A percentile compares a stretch with the other conserved stretches of the same genome.
These are phyloP conservation scores for Chionographis japonica DNA, from an alignment of 106 monocot genomes.

Conservation along the genomic window DNA sequence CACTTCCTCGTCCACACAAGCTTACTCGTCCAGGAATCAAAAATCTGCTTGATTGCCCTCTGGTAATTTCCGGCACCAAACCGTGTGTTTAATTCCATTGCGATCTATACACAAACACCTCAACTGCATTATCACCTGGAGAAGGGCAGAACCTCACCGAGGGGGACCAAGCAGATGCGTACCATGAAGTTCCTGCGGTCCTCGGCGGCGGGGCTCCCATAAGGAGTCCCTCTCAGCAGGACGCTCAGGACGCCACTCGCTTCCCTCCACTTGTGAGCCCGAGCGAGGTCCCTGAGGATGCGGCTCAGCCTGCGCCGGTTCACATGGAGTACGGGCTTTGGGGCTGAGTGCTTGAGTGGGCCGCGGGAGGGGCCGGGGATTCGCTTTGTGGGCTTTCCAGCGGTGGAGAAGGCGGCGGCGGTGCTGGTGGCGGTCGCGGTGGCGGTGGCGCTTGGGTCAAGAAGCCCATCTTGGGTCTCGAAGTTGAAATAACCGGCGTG, in stretches of 20 bases:
- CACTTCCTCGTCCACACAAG: constrained; percentile 11
- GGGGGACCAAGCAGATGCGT: background rate
- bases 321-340: background rate
- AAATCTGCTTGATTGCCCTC: constrained; percentile 33
- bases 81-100: constrained; percentile 51
- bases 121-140: background rate
- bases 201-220: background rate
- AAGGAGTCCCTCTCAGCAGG: constrained; percentile 16
- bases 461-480: no score
- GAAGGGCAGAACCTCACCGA: background rate
- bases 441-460: no score
- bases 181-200: constrained; percentile 27
- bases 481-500: no score
- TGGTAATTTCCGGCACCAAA: constrained; percentile 19
- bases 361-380: background rate
- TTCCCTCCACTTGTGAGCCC: constrained; percentile 32
- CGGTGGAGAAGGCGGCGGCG: no score
- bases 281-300: constrained; percentile 14
- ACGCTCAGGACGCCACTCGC: constrained; percentile 37
- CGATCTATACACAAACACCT: constrained; percentile 26
- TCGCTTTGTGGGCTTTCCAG: background rate
- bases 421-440: no score
- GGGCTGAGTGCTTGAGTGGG: background rate
- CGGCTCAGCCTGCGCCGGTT: constrained; percentile 14
- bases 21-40: constrained; percentile 39